These are phyloP conservation scores for Geranomyces variabilis DNA, from an alignment of 192 early-diverging fungal genomes.

Conservation along the genomic window DNA sequence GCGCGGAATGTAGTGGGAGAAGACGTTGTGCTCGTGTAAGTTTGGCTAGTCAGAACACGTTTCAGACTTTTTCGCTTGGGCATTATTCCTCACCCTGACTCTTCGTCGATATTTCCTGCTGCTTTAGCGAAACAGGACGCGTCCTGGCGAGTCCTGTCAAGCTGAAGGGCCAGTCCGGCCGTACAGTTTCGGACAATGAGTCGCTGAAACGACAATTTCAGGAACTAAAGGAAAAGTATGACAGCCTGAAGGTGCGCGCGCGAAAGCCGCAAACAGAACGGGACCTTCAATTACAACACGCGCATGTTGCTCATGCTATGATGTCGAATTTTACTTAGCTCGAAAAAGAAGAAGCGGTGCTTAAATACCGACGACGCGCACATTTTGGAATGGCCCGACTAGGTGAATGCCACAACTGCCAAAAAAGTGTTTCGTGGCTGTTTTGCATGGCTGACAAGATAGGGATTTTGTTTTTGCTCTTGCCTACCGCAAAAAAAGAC, in stretches of 20 bases:
- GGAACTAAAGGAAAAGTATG: conserved; percentile 6
- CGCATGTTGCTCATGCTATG: not conserved
- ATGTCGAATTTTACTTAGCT: not conserved
- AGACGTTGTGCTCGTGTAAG: too few species aligned
- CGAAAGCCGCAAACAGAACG: not conserved
- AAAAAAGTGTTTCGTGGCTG: too few species aligned
- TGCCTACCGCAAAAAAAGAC: conserved; percentile 1
- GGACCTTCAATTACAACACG: not conserved
- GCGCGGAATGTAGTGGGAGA: too few species aligned
- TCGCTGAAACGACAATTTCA: conserved; percentile 1
- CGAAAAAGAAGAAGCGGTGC: conserved; percentile 10
- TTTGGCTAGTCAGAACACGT: too few species aligned
- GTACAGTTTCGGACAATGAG: not conserved
- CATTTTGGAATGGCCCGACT: conserved; percentile 15
- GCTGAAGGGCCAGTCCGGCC: too few species aligned
- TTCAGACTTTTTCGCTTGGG: too few species aligned
- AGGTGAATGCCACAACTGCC: not conserved
- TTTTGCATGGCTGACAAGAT: too few species aligned
- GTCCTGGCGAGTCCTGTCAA: too few species aligned
- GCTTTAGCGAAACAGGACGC: too few species aligned
- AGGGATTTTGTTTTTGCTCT: too few species aligned
- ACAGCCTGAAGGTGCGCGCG: not conserved
- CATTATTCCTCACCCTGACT: too few species aligned
- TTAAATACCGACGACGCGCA: conserved; percentile 21
- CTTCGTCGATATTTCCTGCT: too few species aligned